These are phyloP conservation scores for Keithomyces neogunnii DNA, from an alignment of 2,329 filamentous ascomycete genomes.

Conservation along the genomic window DNA sequence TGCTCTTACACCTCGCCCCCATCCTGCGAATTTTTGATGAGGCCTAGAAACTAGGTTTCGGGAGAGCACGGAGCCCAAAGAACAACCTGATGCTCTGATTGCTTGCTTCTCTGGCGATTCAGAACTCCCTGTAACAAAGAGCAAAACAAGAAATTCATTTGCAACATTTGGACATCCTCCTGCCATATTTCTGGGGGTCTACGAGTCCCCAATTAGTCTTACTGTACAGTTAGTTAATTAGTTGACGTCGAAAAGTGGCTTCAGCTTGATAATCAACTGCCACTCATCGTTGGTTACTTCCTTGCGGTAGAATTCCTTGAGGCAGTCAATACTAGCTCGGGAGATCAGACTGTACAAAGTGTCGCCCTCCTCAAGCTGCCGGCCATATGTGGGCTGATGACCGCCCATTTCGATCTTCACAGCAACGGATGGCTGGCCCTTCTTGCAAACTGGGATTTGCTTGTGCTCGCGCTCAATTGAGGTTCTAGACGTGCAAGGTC, in stretches of 20 bases:
- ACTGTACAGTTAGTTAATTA: slow-evolving; percentile 28
- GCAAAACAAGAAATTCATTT: not conserved
- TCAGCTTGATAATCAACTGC: slow-evolving; percentile 89
- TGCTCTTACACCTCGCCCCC: not conserved
- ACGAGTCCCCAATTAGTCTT: not conserved
- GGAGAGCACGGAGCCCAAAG: too few relatives aligned
- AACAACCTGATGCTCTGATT: too few relatives aligned
- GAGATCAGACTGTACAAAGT: slow-evolving; percentile 81
- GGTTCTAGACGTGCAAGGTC: slow-evolving; percentile 44
- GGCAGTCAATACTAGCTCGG: slow-evolving; percentile 79
- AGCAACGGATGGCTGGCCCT: slow-evolving; percentile 92
- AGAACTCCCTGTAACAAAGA: not conserved
- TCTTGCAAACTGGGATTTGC: slow-evolving; percentile 83
- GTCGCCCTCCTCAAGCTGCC: slow-evolving; percentile 90
- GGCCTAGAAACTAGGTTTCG: too few relatives aligned
- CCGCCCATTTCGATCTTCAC: slow-evolving; percentile 93
- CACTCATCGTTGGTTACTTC: slow-evolving; percentile 92
- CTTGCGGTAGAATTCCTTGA: slow-evolving; percentile 90
- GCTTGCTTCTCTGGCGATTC: too few relatives aligned
- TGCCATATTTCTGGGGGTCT: too few relatives aligned
- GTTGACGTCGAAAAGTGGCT: slow-evolving; percentile 83
- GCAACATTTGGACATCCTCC: not conserved
- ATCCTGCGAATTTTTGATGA: too few relatives aligned
- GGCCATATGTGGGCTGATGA: slow-evolving; percentile 88
- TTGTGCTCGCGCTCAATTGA: slow-evolving; percentile 98